Evolutionary conservation across 169 alveolate genomes (phyloP).

Genomic region (Plasmodium gaboni): DNA sequence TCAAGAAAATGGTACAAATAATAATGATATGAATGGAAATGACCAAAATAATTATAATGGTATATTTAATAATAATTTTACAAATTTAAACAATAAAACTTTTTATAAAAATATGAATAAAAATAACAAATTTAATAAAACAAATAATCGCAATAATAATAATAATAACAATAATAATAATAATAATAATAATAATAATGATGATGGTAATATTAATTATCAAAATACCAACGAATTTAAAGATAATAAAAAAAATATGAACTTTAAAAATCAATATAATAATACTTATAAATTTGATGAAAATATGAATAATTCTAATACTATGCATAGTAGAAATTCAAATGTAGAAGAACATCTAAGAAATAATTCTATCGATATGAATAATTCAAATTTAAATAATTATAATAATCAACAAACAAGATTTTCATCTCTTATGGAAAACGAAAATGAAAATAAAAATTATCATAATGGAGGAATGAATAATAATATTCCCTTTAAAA

Average conservation of each 20-base stretch:
- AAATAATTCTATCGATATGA: slow-evolving; percentile 13
- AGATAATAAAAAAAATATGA: slow-evolving; percentile 29
- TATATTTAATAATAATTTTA: slow-evolving; percentile 19
- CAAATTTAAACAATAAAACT: slow-evolving; percentile 29
- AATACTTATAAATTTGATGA: slow-evolving; percentile 42
- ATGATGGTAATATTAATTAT: slow-evolving; percentile 16
- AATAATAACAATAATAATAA: slow-evolving; percentile 11
- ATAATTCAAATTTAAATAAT: slow-evolving; percentile 15
- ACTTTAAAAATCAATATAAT: slow-evolving; percentile 40
- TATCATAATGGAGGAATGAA: not conserved
- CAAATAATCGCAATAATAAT: slow-evolving; percentile 20
- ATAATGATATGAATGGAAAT: slow-evolving; percentile 1
- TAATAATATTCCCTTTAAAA: slow-evolving; percentile 7
- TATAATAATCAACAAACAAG: slow-evolving; percentile 20
- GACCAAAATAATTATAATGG: slow-evolving; percentile 8
- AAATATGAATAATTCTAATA: not conserved
- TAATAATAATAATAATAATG: slow-evolving; percentile 17
- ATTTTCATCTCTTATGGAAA: slow-evolving; percentile 16
- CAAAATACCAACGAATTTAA: slow-evolving; percentile 10
- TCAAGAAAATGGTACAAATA: not conserved
- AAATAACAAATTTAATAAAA: slow-evolving; percentile 24
- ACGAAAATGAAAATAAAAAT: slow-evolving; percentile 15
- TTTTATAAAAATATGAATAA: slow-evolving; percentile 36
- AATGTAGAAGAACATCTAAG: slow-evolving; percentile 22
- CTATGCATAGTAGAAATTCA: slow-evolving; percentile 3